Conservation (phyloP, 257 asterid species). For the Agastache rugosa region DNA sequence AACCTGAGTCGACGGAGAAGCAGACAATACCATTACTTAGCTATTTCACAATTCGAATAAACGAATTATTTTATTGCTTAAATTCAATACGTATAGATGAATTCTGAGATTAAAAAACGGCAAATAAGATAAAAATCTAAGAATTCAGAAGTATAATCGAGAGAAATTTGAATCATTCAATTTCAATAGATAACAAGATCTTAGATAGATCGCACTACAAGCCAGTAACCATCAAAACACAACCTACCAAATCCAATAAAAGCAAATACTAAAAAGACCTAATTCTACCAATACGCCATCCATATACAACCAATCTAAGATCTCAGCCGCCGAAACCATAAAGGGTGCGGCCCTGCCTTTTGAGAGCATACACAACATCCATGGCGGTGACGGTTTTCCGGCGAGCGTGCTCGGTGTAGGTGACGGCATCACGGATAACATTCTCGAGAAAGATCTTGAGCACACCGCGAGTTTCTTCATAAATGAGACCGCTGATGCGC, state of each 20-base stretch:
- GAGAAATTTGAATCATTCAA: conserved; percentile 1
- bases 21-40: too few species aligned
- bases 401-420: conserved; percentile 61
- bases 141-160: neutral
- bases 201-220: neutral
- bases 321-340: conserved; percentile 54
- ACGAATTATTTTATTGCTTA: too few species aligned
- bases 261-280: neutral
- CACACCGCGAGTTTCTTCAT: conserved; percentile 59
- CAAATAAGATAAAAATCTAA: too few species aligned
- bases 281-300: neutral
- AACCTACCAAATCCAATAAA: neutral
- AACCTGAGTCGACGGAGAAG: too few species aligned
- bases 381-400: conserved; percentile 61
- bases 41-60: too few species aligned
- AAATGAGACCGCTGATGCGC: conserved; percentile 61
- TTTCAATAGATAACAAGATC: conserved; percentile 17
- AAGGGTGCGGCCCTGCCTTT: conserved; percentile 57
- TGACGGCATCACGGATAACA: conserved; percentile 56
- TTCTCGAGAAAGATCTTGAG: conserved; percentile 56
- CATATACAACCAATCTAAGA: conserved; percentile 34
- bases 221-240: neutral
- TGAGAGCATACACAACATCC: conserved; percentile 59
- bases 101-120: too few species aligned
- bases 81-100: too few species aligned